Evolutionary conservation across 192 early-diverging fungal genomes (phyloP).

Genomic region (Backusella australiensis): DNA sequence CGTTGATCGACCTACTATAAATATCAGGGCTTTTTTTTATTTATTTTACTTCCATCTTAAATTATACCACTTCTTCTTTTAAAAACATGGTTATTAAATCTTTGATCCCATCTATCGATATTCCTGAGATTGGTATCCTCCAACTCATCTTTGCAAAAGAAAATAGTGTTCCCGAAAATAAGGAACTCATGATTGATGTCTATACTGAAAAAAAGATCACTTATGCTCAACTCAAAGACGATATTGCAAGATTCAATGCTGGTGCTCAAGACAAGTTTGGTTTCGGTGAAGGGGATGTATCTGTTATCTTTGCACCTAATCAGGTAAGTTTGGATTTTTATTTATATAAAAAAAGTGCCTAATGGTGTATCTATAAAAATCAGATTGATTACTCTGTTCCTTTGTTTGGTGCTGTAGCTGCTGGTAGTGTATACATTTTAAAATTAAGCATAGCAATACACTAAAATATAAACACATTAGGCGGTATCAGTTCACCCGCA

Average conservation of each 20-base stretch:
- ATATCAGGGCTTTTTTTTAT: neutral
- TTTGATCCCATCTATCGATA: neutral
- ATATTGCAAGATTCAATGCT: slow-evolving; percentile 47
- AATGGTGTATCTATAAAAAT: neutral
- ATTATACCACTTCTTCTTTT: neutral
- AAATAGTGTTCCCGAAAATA: slow-evolving; percentile 1
- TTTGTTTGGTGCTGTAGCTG: slow-evolving; percentile 33
- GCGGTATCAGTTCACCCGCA: slow-evolving; percentile 64
- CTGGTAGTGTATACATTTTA: slow-evolving; percentile 21
- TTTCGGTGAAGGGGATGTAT: slow-evolving; percentile 64
- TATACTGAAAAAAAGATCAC: slow-evolving; percentile 42
- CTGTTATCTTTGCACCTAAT: slow-evolving; percentile 49
- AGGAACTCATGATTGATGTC: slow-evolving; percentile 52
- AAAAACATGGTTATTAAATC: slow-evolving; percentile 8
- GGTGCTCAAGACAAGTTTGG: slow-evolving; percentile 49
- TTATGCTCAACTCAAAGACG: slow-evolving; percentile 41
- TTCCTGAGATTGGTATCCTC: neutral
- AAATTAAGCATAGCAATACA: neutral
- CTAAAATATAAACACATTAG: slow-evolving; percentile 15
- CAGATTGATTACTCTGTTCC: slow-evolving; percentile 35
- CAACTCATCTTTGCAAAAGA: neutral
- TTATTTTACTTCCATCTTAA: neutral
- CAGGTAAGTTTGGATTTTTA: slow-evolving; percentile 12
- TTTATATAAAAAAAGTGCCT: neutral
- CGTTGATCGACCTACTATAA: neutral